Percentiles rank a stretch among this genome's conserved stretches.
These are phyloP conservation scores for Rhizoctonia solani DNA, from an alignment of 1,284 basidiomycete species.

Conservation along the genomic window DNA sequence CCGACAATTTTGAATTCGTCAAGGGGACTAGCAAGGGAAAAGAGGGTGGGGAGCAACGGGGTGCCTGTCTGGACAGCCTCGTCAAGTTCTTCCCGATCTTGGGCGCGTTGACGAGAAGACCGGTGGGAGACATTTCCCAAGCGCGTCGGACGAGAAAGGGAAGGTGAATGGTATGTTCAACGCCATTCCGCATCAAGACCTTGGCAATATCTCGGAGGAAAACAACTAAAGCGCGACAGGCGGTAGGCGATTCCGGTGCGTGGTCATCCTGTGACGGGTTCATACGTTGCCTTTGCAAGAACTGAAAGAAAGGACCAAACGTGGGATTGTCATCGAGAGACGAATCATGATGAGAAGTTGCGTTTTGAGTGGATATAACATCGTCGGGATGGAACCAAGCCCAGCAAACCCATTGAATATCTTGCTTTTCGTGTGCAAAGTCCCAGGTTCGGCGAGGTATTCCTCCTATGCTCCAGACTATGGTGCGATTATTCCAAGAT, in stretches of 20 bases:
- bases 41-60: slow-evolving; percentile 71
- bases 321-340: slow-evolving; percentile 45
- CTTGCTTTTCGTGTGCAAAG: slow-evolving; percentile 69
- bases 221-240: slow-evolving; percentile 45
- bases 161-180: slow-evolving; percentile 76
- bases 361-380: slow-evolving; percentile 48
- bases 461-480: slow-evolving; percentile 71
- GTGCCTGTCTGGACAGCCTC: slow-evolving; percentile 53
- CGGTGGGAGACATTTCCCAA: slow-evolving; percentile 76
- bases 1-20: slow-evolving; percentile 70
- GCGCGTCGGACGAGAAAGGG: slow-evolving; percentile 79
- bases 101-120: slow-evolving; percentile 78
- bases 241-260: slow-evolving; percentile 41
- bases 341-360: slow-evolving; percentile 40
- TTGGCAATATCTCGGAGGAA: slow-evolving; percentile 76
- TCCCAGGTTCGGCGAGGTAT: slow-evolving; percentile 75
- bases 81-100: slow-evolving; percentile 71
- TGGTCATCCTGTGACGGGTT: slow-evolving; percentile 53
- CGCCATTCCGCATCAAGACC: slow-evolving; percentile 73
- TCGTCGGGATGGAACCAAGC: slow-evolving; percentile 57
- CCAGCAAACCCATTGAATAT: slow-evolving; percentile 75
- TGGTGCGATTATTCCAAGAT: slow-evolving; percentile 69
- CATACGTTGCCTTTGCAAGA: slow-evolving; percentile 55
- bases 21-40: slow-evolving; percentile 74
- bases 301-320: slow-evolving; percentile 43